phyloP scores from a whole-genome alignment of 352 stramenopile genomes.

The Pilasporangium apinafurcum region DNA sequence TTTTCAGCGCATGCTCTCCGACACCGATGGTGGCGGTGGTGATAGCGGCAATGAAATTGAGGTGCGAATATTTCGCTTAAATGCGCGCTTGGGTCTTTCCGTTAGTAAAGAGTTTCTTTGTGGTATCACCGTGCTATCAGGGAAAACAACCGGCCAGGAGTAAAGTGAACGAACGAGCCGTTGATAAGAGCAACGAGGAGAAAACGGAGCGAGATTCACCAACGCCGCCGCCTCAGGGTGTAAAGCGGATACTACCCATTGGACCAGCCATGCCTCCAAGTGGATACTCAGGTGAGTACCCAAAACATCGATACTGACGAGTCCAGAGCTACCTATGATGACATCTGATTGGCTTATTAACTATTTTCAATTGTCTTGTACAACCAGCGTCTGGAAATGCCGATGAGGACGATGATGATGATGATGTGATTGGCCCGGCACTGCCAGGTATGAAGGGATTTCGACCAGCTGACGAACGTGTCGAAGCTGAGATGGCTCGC shows the following conservation, averaged over 20 bases:
- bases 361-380: neutral
- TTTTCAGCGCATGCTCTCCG: conserved; percentile 37
- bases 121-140: no score
- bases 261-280: conserved; percentile 41
- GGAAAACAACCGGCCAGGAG: no score
- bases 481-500: conserved; percentile 68
- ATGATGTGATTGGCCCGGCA: conserved; percentile 51
- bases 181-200: conserved; percentile 1
- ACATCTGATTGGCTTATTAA: no score
- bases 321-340: no score
- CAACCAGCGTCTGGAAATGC: neutral
- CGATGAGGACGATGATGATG: conserved; percentile 40
- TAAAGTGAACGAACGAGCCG: no score
- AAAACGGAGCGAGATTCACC: no score
- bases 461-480: conserved; percentile 49
- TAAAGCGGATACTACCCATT: conserved; percentile 32
- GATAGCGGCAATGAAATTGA: neutral
- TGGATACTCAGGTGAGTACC: neutral
- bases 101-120: no score
- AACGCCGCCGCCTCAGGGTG: neutral
- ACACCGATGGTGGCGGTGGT: neutral
- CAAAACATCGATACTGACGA: no score
- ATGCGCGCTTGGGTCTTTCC: no score
- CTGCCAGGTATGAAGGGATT: conserved; percentile 78
- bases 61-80: no score